Conservation (phyloP, 306 rosid species). For the Glycine latifolia region DNA sequence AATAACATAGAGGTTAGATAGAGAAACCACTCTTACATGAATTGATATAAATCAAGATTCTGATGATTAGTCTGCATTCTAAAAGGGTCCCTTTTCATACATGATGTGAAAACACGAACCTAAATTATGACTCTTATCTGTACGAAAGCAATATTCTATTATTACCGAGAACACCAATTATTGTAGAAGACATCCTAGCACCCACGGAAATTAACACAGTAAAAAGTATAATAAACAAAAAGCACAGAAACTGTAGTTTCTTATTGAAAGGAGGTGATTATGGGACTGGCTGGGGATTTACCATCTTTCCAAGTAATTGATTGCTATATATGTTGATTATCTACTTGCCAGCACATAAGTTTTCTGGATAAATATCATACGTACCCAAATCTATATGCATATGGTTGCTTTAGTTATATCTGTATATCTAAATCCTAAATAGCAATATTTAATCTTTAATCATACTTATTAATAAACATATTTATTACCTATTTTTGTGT, state of each 20-base stretch:
- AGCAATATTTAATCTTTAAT: neutral
- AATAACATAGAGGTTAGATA: conserved; percentile 29
- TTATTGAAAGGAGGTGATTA: neutral
- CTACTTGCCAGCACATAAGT: neutral
- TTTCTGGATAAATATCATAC: neutral
- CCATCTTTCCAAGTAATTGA: neutral
- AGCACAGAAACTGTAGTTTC: neutral
- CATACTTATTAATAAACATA: neutral
- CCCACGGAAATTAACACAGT: neutral
- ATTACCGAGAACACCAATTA: conserved; percentile 47
- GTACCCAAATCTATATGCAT: neutral
- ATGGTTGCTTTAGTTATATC: neutral
- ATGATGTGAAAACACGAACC: conserved; percentile 53
- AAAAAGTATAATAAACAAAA: conserved; percentile 35
- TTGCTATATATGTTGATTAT: neutral
- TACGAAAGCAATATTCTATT: conserved; percentile 37
- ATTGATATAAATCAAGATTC: conserved; percentile 32
- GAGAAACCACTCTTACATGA: conserved; percentile 35
- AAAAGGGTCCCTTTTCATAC: conserved; percentile 45
- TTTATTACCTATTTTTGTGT: neutral
- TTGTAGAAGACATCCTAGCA: conserved; percentile 43
- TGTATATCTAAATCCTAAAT: neutral
- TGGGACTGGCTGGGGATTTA: conserved; percentile 5
- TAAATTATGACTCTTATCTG: conserved; percentile 44
- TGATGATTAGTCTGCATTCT: conserved; percentile 51